phyloP scores from a whole-genome alignment of 768 basidiomycete genomes.

The Naganishia onofrii region DNA sequence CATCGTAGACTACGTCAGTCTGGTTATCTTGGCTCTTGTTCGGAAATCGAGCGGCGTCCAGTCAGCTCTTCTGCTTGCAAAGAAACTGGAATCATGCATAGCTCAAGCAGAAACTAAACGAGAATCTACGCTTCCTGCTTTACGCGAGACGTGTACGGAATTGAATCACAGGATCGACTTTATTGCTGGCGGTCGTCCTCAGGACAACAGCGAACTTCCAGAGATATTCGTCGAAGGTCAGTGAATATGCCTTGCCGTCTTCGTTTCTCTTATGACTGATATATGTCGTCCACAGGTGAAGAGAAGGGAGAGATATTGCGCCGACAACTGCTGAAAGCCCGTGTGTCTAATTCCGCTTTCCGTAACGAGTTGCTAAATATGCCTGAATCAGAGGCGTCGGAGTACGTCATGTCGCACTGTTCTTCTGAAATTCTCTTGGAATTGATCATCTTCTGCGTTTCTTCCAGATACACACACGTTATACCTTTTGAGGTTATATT shows the following conservation, averaged over 20 bases:
- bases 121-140: conserved; percentile 9
- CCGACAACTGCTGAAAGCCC: conserved; percentile 13
- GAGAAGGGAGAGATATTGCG: conserved; percentile 24
- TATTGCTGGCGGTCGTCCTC: conserved; percentile 10
- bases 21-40: conserved; percentile 58
- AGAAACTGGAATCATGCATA: conserved; percentile 19
- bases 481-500: conserved; percentile 18
- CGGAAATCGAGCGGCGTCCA: conserved; percentile 10
- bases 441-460: neutral
- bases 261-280: conserved; percentile 27
- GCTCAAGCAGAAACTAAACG: conserved; percentile 19
- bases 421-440: neutral
- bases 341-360: conserved; percentile 10
- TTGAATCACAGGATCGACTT: neutral
- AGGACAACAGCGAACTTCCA: neutral
- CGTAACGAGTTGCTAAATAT: conserved; percentile 6
- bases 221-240: conserved; percentile 20
- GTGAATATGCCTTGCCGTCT: neutral
- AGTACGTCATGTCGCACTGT: neutral
- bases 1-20: conserved; percentile 64
- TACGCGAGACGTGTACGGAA: neutral
- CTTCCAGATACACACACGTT: neutral
- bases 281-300: conserved; percentile 16
- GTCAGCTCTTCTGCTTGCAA: neutral
- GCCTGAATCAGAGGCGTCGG: neutral